phyloP scores from a whole-genome alignment of 345 rosid genomes.

The Populus ilicifolia region DNA sequence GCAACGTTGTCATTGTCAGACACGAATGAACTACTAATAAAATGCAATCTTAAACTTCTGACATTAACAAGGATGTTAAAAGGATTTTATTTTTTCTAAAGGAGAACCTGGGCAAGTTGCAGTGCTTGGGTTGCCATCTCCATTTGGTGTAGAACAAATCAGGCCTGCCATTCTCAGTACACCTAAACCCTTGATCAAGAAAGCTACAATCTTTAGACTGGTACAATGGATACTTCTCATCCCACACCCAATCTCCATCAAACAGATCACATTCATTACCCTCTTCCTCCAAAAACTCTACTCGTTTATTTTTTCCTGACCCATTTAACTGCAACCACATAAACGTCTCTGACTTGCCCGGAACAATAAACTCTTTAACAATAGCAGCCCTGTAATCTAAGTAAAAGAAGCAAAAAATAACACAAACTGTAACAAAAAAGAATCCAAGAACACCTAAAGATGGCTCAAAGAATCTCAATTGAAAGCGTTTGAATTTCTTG shows the following conservation, averaged over 20 bases:
- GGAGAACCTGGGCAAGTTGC: slow-evolving; percentile 78
- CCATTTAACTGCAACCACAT: slow-evolving; percentile 52
- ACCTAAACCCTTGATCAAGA: slow-evolving; percentile 81
- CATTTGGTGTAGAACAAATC: slow-evolving; percentile 82
- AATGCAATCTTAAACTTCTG: no score
- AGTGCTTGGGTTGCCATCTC: slow-evolving; percentile 91
- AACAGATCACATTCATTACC: slow-evolving; percentile 69
- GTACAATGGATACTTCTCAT: slow-evolving; percentile 78
- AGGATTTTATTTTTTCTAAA: no score
- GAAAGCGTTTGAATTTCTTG: slow-evolving; percentile 56
- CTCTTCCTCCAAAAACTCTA: slow-evolving; percentile 53
- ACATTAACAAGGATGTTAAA: not conserved
- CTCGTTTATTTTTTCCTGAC: slow-evolving; percentile 30
- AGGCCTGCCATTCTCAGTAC: slow-evolving; percentile 82
- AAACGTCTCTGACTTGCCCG: slow-evolving; percentile 55
- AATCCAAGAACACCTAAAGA: slow-evolving; percentile 65
- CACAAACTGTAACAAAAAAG: slow-evolving; percentile 50
- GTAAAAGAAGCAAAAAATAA: slow-evolving; percentile 65
- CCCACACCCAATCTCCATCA: slow-evolving; percentile 96
- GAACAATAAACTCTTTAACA: slow-evolving; percentile 40
- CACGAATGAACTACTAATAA: not conserved
- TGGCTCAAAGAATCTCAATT: slow-evolving; percentile 54
- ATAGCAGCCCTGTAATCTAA: slow-evolving; percentile 51
- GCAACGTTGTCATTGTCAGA: not conserved
- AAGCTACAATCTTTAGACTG: slow-evolving; percentile 76